Percentiles rank a stretch among this genome's conserved stretches.
phyloP scores from a whole-genome alignment of 805 yeast species.

The Yarrowia alimentaria region DNA sequence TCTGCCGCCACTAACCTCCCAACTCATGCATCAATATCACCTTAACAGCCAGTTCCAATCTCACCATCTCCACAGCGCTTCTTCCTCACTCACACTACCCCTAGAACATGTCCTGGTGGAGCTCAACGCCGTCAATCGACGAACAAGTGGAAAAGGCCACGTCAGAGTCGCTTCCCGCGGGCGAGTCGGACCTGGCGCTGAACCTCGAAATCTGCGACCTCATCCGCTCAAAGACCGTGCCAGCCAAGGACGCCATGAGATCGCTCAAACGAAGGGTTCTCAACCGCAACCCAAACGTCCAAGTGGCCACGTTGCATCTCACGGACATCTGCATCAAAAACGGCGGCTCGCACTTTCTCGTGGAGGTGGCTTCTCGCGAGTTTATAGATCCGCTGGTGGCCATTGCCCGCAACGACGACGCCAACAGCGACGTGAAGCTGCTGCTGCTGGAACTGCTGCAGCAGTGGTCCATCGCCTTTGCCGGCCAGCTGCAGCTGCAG shows the following conservation, averaged over 20 bases:
- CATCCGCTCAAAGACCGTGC: conserved; percentile 75
- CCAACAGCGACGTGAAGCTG: conserved; percentile 51
- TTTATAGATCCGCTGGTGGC: conserved; percentile 67
- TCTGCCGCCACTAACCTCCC: too few relatives aligned
- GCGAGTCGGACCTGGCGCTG: conserved; percentile 69
- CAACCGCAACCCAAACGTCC: conserved; percentile 74
- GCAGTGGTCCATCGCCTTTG: conserved; percentile 74
- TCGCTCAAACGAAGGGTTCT: conserved; percentile 72
- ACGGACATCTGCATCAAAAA: conserved; percentile 88
- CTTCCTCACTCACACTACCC: not conserved
- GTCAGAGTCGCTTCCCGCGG: conserved; percentile 85
- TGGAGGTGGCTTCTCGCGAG: conserved; percentile 77
- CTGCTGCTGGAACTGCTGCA: conserved; percentile 64
- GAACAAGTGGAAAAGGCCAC: conserved; percentile 72
- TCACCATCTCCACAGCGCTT: not conserved
- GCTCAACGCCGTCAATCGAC: conserved; percentile 48
- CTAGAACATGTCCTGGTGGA: conserved; percentile 41
- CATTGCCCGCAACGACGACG: conserved; percentile 20
- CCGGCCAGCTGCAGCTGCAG: conserved; percentile 60
- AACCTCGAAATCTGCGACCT: conserved; percentile 86
- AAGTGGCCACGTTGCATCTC: conserved; percentile 69
- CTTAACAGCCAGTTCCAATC: too few relatives aligned
- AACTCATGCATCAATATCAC: too few relatives aligned
- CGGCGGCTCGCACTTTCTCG: conserved; percentile 82
- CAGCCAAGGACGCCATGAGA: conserved; percentile 81